Conservation (phyloP, 2,329 filamentous ascomycete genomes). For the Talaromyces sp. region DNA sequence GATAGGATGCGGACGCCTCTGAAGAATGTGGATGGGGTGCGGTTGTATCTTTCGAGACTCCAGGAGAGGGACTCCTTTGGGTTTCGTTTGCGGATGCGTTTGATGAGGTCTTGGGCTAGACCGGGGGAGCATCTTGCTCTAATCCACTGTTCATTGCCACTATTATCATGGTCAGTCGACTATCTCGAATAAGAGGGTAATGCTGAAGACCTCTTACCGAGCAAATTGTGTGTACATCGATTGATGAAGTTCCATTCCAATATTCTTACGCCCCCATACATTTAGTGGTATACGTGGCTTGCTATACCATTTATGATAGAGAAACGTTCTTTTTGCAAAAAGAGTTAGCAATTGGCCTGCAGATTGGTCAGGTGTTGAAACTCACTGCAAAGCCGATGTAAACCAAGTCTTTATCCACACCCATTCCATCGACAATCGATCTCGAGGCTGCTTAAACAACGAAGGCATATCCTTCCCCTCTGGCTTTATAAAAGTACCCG, state of each 20-base stretch:
- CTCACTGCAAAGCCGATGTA: neutral
- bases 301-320: slow-evolving; percentile 30
- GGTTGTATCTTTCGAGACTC: slow-evolving; percentile 35
- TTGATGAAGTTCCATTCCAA: slow-evolving; percentile 40
- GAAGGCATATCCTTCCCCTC: slow-evolving; percentile 38
- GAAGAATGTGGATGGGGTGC: slow-evolving; percentile 32
- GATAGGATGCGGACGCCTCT: slow-evolving; percentile 35
- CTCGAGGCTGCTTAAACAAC: slow-evolving; percentile 33
- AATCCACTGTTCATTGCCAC: slow-evolving; percentile 32
- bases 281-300: slow-evolving; percentile 29
- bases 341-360: neutral
- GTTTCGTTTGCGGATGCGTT: slow-evolving; percentile 31
- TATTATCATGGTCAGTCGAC: slow-evolving; percentile 13
- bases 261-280: slow-evolving; percentile 30
- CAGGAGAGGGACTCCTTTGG: slow-evolving; percentile 29
- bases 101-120: slow-evolving; percentile 30
- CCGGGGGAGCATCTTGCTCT: slow-evolving; percentile 36
- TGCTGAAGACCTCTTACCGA: slow-evolving; percentile 22
- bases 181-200: neutral
- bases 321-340: slow-evolving; percentile 24
- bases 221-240: slow-evolving; percentile 47
- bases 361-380: neutral
- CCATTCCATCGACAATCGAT: slow-evolving; percentile 38
- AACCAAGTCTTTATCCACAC: slow-evolving; percentile 32
- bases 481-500: slow-evolving; percentile 39